Evolutionary conservation across 805 yeast species (phyloP), one percentile per base, ranked within the genome.

Genomic region (Kodamaea lidongshanica): DNA sequence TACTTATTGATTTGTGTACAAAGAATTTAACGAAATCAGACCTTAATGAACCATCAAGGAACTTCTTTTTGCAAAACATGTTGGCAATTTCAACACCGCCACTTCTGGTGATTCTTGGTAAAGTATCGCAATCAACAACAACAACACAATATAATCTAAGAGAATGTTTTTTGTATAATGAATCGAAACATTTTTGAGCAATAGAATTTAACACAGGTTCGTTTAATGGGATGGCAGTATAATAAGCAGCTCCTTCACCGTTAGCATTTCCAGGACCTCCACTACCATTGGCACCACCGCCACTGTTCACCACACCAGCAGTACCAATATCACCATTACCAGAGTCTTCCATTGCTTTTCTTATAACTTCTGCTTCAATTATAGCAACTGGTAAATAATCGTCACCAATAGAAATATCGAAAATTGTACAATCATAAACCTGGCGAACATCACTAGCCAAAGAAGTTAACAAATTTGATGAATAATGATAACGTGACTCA

Each of bases 1-100:
- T 69, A 29, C 77, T 67, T 6, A 86, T 58, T 0, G 87, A 74
- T 28, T 71, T 70, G 16, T 72, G 61, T 14, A 81, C 67, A 37
- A 79, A 79, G 49, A 87, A 92, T 48, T 84, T 86, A 31, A 87
- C 86, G 54, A 76, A 88, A 16, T 74, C 78, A 0, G 94, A 78
- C n/a, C 74, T 67, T 13, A 92, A 58, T n/a, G 71, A 65, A 2
- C 97, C 97, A 41, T 77, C 81, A 23, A 77, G 64, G 49, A 87
- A 87, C 41, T 74, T 71, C 41, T 78, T 74, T 46, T 79, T 84
- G 56, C 83, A 86, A 46, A 77, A 70, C 81, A 77, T 84, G 44
- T 88, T 92, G 1, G 97, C 97, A 39, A 92, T 81, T 44, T 92
- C 97, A 12, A 85, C 67, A 6, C 96, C 79, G 13, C 95, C 95